These are phyloP conservation scores for Tympanopsis confertula DNA, from an alignment of 2,329 filamentous ascomycete genomes.

Conservation along the genomic window DNA sequence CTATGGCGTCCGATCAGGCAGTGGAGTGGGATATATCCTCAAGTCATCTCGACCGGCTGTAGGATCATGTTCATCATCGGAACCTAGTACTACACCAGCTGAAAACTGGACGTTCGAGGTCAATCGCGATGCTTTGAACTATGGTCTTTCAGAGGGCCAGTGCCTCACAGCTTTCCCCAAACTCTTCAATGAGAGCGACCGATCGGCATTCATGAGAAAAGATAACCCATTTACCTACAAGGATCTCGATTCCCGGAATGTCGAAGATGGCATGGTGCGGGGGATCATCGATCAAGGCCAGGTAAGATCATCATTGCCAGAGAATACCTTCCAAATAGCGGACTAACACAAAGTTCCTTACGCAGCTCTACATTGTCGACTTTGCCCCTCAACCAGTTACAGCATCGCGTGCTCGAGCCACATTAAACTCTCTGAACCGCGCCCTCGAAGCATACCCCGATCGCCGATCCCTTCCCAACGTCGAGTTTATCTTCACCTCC, in stretches of 20 bases:
- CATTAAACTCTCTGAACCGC: slow-evolving; percentile 32
- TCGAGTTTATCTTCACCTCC: slow-evolving; percentile 34
- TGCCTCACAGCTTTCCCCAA: slow-evolving; percentile 12
- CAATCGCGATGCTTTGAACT: slow-evolving; percentile 10
- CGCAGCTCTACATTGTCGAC: slow-evolving; percentile 6
- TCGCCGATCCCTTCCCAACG: slow-evolving; percentile 25
- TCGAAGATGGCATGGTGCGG: slow-evolving; percentile 15
- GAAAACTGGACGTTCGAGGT: slow-evolving; percentile 2
- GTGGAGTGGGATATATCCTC: too few species aligned
- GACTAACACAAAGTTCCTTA: slow-evolving; percentile 18
- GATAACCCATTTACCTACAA: slow-evolving; percentile 8
- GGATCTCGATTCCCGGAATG: slow-evolving; percentile 8
- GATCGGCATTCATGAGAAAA: slow-evolving; percentile 7
- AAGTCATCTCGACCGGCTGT: too few species aligned
- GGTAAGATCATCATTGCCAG: slow-evolving; percentile 5
- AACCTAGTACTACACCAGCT: too few species aligned
- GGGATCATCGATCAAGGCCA: slow-evolving; percentile 20
- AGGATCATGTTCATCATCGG: too few species aligned
- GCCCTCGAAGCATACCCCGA: slow-evolving; percentile 26
- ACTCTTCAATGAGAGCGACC: slow-evolving; percentile 11
- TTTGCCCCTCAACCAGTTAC: slow-evolving; percentile 6
- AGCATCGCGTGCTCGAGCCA: slow-evolving; percentile 19
- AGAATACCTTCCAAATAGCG: background rate
- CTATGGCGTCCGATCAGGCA: too few species aligned
- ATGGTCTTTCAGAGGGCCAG: slow-evolving; percentile 9